phyloP scores from a whole-genome alignment of 2,329 filamentous ascomycete species.

The Exophiala xenobiotica region DNA sequence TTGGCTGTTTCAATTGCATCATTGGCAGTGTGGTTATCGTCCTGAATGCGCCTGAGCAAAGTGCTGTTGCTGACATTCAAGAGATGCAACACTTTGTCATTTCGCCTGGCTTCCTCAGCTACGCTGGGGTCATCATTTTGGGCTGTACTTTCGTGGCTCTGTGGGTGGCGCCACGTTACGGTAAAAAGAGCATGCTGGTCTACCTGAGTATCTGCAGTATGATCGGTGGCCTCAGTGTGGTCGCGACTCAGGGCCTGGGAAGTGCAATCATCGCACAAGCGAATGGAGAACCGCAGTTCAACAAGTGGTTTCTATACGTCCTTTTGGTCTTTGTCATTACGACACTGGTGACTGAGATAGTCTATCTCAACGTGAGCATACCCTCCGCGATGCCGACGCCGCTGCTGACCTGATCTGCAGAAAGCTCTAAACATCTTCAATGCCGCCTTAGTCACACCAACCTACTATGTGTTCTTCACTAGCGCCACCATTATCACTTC shows the following conservation, averaged over 20 bases:
- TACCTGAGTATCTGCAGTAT: slow-evolving; percentile 96
- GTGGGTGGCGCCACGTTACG: slow-evolving; percentile 82
- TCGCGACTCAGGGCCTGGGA: slow-evolving; percentile 89
- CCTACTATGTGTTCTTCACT: slow-evolving; percentile 98
- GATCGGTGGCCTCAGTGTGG: slow-evolving; percentile 90
- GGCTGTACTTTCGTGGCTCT: slow-evolving; percentile 70
- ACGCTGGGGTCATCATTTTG: slow-evolving; percentile 77
- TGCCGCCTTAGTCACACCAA: slow-evolving; percentile 92
- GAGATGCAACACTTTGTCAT: slow-evolving; percentile 89
- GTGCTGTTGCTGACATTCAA: slow-evolving; percentile 82
- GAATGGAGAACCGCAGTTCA: slow-evolving; percentile 80
- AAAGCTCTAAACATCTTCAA: slow-evolving; percentile 99
- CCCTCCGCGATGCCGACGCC: slow-evolving; percentile 33
- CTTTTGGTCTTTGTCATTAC: slow-evolving; percentile 83
- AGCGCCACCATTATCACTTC: slow-evolving; percentile 93
- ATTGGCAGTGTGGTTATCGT: slow-evolving; percentile 91
- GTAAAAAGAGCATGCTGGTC: slow-evolving; percentile 96
- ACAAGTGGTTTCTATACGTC: slow-evolving; percentile 96
- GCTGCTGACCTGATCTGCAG: slow-evolving; percentile 48
- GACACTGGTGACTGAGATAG: slow-evolving; percentile 90
- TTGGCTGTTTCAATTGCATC: slow-evolving; percentile 93
- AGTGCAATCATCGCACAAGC: slow-evolving; percentile 87
- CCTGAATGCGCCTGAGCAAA: slow-evolving; percentile 84
- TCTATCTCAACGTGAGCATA: slow-evolving; percentile 86
- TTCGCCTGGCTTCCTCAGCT: slow-evolving; percentile 79